phyloP scores from a whole-genome alignment of 1,284 basidiomycete species.

The Cutaneotrichosporon spelunceum region DNA sequence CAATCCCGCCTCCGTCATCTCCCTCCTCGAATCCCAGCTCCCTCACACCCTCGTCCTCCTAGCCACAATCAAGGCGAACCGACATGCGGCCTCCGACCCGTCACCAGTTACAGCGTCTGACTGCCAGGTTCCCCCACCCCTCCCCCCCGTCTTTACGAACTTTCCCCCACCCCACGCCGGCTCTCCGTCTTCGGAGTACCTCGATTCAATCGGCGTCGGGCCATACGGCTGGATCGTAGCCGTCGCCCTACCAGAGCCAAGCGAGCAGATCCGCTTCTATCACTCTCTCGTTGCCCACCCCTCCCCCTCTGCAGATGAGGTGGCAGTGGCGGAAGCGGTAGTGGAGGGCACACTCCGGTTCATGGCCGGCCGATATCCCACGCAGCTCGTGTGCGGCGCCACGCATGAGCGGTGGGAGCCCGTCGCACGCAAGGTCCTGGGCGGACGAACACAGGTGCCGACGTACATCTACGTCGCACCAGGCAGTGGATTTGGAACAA shows the following conservation, averaged over 20 bases:
- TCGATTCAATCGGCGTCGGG: not conserved
- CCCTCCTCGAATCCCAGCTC: constrained; percentile 24
- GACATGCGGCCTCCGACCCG: not conserved
- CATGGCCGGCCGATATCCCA: constrained; percentile 3
- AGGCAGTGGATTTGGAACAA: not conserved
- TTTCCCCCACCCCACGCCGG: constrained; percentile 13
- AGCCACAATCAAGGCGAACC: constrained; percentile 18
- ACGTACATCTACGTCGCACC: constrained; percentile 9
- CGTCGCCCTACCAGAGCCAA: constrained; percentile 23
- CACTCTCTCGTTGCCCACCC: constrained; percentile 18
- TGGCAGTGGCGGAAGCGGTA: not conserved
- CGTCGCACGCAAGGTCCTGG: not conserved
- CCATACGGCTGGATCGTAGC: constrained; percentile 25
- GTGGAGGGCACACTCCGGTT: constrained; percentile 8
- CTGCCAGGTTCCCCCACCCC: not conserved
- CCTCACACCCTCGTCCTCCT: constrained; percentile 22
- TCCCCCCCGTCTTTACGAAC: constrained; percentile 10
- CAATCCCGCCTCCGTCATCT: constrained; percentile 18
- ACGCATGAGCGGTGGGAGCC: constrained; percentile 16
- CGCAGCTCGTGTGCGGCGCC: constrained; percentile 7
- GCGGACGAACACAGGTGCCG: not conserved
- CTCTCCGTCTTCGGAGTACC: not conserved
- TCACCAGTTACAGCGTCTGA: not conserved
- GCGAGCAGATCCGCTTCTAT: constrained; percentile 28
- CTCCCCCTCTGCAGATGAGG: not conserved